A percentile compares a stretch with the other conserved stretches of the same genome.
phyloP scores from a whole-genome alignment of 75 land plant genomes.

The Pinus albicaulis region DNA sequence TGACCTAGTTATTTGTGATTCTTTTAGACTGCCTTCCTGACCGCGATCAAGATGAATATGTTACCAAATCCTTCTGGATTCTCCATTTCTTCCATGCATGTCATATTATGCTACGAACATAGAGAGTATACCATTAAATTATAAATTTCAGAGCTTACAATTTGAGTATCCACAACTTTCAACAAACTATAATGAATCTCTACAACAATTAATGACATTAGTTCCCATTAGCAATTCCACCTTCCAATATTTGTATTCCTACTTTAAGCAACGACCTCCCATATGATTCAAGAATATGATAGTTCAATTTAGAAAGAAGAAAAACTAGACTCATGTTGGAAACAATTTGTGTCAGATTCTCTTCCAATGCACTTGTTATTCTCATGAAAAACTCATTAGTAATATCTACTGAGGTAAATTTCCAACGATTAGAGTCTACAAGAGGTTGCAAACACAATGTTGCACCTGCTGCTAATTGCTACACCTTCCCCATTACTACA shows the following conservation, averaged over 20 bases:
- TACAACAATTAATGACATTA: slow-evolving; percentile 68
- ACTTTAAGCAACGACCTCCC: slow-evolving; percentile 50
- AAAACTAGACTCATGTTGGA: slow-evolving; percentile 72
- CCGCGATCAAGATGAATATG: not conserved
- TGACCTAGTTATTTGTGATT: not conserved
- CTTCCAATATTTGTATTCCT: slow-evolving; percentile 45
- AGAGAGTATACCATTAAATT: slow-evolving; percentile 39
- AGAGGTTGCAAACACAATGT: slow-evolving; percentile 86
- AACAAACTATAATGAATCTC: slow-evolving; percentile 63
- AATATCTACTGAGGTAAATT: slow-evolving; percentile 56
- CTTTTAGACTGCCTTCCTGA: not conserved
- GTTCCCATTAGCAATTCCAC: slow-evolving; percentile 26
- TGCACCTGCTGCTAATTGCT: slow-evolving; percentile 67
- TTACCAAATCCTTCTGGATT: too few relatives aligned
- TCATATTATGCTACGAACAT: not conserved
- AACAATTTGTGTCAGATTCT: slow-evolving; percentile 48
- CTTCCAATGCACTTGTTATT: slow-evolving; percentile 60
- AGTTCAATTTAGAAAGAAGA: slow-evolving; percentile 56
- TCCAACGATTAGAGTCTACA: slow-evolving; percentile 85
- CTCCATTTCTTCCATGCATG: slow-evolving; percentile 6
- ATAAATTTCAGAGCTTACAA: slow-evolving; percentile 40
- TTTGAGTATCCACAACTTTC: slow-evolving; percentile 49
- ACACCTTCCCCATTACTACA: slow-evolving; percentile 46
- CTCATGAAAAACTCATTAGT: slow-evolving; percentile 61
- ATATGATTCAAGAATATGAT: slow-evolving; percentile 45